Conservation (phyloP, 164 flowering plant species). For the Kingdonia uniflora region DNA sequence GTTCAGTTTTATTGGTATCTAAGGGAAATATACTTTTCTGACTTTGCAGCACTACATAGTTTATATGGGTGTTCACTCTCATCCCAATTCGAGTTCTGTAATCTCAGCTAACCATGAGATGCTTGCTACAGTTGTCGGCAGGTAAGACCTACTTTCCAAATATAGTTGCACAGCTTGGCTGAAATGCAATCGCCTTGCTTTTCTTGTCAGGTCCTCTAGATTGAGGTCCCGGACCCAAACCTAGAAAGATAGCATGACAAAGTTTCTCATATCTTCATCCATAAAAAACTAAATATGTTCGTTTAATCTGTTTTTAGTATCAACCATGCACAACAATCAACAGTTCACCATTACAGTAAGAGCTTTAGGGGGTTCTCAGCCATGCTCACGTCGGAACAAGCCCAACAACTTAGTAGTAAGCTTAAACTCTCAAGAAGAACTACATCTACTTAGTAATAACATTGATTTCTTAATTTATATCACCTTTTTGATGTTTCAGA, state of each 20-base stretch:
- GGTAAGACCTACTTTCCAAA: too few species aligned
- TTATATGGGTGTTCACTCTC: conserved; percentile 27
- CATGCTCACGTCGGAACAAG: conserved; percentile 35
- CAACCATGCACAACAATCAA: conserved; percentile 12
- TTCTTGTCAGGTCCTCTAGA: too few species aligned
- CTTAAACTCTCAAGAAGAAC: not conserved
- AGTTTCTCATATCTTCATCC: not conserved
- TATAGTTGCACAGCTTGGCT: too few species aligned
- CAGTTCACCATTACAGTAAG: conserved; percentile 34
- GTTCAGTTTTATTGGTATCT: not conserved
- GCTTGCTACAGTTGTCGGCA: conserved; percentile 16
- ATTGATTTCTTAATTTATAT: not conserved
- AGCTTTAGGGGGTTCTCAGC: conserved; percentile 54
- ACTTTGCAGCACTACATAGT: conserved; percentile 23
- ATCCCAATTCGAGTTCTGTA: conserved; percentile 13
- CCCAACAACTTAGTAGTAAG: conserved; percentile 20
- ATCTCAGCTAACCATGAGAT: conserved; percentile 16
- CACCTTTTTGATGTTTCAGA: conserved; percentile 10
- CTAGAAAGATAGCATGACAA: too few species aligned
- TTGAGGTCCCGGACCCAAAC: too few species aligned
- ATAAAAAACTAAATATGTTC: too few species aligned
- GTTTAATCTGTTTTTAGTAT: conserved; percentile 7
- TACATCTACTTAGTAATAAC: too few species aligned
- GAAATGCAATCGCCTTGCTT: too few species aligned
- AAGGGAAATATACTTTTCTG: not conserved